Conservation (phyloP, 2,329 filamentous ascomycete species). For the Bipolaris oryzae region DNA sequence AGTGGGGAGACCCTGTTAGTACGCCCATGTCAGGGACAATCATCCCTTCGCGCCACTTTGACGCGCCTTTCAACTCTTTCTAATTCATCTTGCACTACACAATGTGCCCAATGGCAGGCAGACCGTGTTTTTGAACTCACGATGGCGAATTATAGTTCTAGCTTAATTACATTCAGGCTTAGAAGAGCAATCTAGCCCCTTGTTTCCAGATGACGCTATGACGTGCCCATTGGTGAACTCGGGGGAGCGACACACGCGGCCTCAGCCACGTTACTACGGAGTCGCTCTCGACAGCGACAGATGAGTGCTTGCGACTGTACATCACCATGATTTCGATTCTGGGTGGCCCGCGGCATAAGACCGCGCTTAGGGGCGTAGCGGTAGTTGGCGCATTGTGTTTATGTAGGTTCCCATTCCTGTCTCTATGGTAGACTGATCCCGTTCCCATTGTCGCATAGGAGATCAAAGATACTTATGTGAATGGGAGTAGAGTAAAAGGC, state of each 20-base stretch:
- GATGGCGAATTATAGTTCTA: background rate
- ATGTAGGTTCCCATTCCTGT: conserved; percentile 8
- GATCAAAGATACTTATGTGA: background rate
- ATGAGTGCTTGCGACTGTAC: background rate
- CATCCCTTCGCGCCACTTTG: background rate
- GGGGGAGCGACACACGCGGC: background rate
- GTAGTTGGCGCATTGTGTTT: conserved; percentile 7
- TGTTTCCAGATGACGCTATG: conserved; percentile 11
- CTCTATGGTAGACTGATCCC: too few species aligned
- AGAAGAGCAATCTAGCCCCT: conserved; percentile 9
- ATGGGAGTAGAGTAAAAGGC: background rate
- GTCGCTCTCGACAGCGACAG: background rate
- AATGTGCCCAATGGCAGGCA: background rate
- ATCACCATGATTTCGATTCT: conserved; percentile 5
- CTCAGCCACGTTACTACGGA: background rate
- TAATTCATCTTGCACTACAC: background rate
- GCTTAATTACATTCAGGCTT: background rate
- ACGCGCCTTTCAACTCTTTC: background rate
- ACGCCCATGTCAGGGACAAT: too few species aligned
- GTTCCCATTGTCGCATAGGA: background rate
- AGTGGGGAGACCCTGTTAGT: background rate
- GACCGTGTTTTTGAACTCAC: background rate
- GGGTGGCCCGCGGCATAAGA: conserved; percentile 9
- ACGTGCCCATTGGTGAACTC: conserved; percentile 4
- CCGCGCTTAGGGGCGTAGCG: conserved; percentile 3